Evolutionary conservation across 306 rosid species (phyloP).

Genomic region (Dalbergia oliveri): DNA sequence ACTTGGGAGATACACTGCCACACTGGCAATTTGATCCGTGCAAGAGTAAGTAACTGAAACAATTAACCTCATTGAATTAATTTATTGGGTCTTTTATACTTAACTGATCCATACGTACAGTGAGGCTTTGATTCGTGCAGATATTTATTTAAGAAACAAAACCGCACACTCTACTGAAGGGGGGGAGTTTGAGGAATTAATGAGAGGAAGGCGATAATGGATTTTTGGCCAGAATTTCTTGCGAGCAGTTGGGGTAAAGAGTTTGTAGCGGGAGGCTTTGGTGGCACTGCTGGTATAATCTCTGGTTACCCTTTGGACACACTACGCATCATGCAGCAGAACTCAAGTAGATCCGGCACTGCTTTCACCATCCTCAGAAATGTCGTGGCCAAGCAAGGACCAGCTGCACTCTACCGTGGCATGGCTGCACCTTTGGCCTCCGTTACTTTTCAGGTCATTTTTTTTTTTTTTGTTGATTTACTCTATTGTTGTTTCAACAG

Average conservation of each 20-base stretch:
- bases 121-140: too few species aligned
- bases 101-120: too few species aligned
- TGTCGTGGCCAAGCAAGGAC: slow-evolving; percentile 60
- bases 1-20: too few species aligned
- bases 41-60: too few species aligned
- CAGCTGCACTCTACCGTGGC: slow-evolving; percentile 68
- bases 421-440: slow-evolving; percentile 81
- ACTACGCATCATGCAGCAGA: slow-evolving; percentile 63
- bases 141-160: too few species aligned
- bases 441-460: slow-evolving; percentile 68
- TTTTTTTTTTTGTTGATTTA: not conserved
- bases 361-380: slow-evolving; percentile 58
- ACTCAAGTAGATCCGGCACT: slow-evolving; percentile 47
- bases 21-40: not conserved
- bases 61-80: too few species aligned
- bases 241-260: slow-evolving; percentile 71
- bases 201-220: slow-evolving; percentile 36
- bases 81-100: too few species aligned
- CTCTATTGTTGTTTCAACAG: too few species aligned
- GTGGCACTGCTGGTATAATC: slow-evolving; percentile 71
- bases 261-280: slow-evolving; percentile 77
- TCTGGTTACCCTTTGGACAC: slow-evolving; percentile 82
- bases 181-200: not conserved
- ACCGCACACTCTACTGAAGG: too few species aligned
- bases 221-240: slow-evolving; percentile 64